A percentile compares a stretch with the other conserved stretches of the same genome.
Evolutionary conservation across 2,329 filamentous ascomycete genomes (phyloP).

Genomic region (Bimuria novae-zelandiae): DNA sequence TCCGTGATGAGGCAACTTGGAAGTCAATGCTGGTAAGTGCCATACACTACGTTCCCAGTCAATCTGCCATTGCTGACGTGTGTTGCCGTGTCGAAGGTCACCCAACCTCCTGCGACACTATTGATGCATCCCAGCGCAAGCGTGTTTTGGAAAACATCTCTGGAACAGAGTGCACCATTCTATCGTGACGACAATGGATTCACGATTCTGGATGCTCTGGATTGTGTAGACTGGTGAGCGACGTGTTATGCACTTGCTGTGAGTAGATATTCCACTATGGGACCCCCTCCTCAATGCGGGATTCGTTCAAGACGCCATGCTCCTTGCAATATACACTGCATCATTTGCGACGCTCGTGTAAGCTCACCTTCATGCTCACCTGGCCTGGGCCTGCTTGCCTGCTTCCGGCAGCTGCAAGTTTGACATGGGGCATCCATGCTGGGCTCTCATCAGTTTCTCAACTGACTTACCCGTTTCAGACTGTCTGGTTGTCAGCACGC

Average conservation of each 20-base stretch:
- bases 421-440: not conserved
- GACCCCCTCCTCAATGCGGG: too few species aligned
- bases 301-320: not conserved
- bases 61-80: not conserved
- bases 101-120: slow-evolving; percentile 16
- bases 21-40: slow-evolving; percentile 14
- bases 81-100: not conserved
- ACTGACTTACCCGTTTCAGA: not conserved
- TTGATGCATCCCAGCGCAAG: slow-evolving; percentile 17
- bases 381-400: not conserved
- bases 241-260: too few species aligned
- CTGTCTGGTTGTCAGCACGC: not conserved
- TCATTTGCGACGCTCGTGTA: not conserved
- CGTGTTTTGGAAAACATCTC: slow-evolving; percentile 15
- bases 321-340: not conserved
- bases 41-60: not conserved
- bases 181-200: slow-evolving; percentile 11
- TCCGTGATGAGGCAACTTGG: slow-evolving; percentile 13
- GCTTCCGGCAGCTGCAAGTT: not conserved
- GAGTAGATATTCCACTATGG: too few species aligned
- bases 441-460: not conserved
- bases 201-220: slow-evolving; percentile 12
- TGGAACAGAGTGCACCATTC: slow-evolving; percentile 12
- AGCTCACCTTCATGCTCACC: not conserved
- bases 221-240: slow-evolving; percentile 6